Base-by-base conservation (phyloP, 148 eudicot genomes). In the Pouteria glomerata region DNA sequence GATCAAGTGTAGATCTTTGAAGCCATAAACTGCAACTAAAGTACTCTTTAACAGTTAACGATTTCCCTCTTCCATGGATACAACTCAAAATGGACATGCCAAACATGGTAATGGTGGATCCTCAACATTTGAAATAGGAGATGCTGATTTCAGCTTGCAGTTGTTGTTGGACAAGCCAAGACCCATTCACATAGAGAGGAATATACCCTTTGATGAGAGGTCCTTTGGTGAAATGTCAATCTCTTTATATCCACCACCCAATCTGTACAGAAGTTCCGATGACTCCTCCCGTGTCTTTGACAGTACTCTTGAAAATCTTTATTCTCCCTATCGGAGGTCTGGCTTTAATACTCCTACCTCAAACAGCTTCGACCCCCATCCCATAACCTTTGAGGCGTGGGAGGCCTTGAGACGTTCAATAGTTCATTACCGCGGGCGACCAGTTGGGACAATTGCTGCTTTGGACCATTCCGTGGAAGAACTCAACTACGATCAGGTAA, bases 391-490 rank as follows among this genome's bases (percentile, higher is more conserved):
- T 15, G 95, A 92, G 76, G 99, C 99, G 47, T 96, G 99, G 99
- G 96, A 92, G 1, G 81, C 87, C 24, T 70, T 96, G 69, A 90
- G 89, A 80, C 85, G 86, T 24, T 80, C 99, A 1, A 53, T 87
- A 81, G 97, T 96, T 52, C 66, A 67, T 55, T 96, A 91, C 63
- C 96, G 97, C 3, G 96, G 95, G 16, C 85, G 82, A 68, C 95
- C 97, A 47, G 96, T 96, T 71, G 99, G 99, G 79, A 96, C 99
- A 15, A 88, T 96, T 59, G 99, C 99, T 39, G 99, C 99, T 30
- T 52, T 85, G 42, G 96, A 87, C 76, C 82, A 16, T 66, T 82
- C 96, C 44, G 97, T 85, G 3, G 97, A 92, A 70, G 82, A 90
- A 47, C 82, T 85, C 69, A 96, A 96, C 77, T 96, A 96, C 58